Evolutionary conservation across 2,329 filamentous ascomycete species (phyloP), one percentile per base, ranked within the genome.

Genomic region (Phoma sp.): DNA sequence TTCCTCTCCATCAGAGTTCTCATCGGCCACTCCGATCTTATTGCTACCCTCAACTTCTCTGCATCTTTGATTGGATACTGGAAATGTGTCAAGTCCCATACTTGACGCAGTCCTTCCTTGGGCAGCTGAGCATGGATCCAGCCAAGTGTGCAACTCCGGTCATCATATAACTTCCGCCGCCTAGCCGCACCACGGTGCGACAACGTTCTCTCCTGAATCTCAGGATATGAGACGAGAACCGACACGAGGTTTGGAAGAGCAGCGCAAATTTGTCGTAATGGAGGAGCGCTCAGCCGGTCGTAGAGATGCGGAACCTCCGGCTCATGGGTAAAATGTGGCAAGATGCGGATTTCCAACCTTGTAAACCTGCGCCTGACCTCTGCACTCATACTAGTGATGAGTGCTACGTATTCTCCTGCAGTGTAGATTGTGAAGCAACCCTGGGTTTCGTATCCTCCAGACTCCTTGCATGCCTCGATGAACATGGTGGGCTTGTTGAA

Each of bases 401-500:
- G 46, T 52, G 45, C 42, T 23, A 34, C 51, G 18, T 49, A 49
- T 3, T 54, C 20, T 10, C 15, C 14, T 29, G 33, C 17, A 7
- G 33, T 39, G 3, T 28, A 2, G 9, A 6, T 17, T 10, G n/a
- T 40, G 21, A 28, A 39, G 15, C n/a, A 50, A 1, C 25, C 23
- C 4, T 9, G 12, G 15, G 23, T 10, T 26, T 33, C 17, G 23
- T 33, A 45, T 36, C 42, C 9, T 40, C 25, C 26, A n/a, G n/a
- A n/a, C n/a, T n/a, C n/a, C n/a, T n/a, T 34, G 28, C 26, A 43
- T 7, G 47, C 49, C 14, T 53, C 36, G 20, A 66, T 51, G n/a
- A 51, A 60, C 6, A 69, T 39, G 7, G 46, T 58, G 6, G 56
- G 45, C 4, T 49, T 53, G 11, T 50, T 47, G 42, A 62, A 67